phyloP scores from a whole-genome alignment of 2,329 filamentous ascomycete genomes.

The Waltergamsia citrina region DNA sequence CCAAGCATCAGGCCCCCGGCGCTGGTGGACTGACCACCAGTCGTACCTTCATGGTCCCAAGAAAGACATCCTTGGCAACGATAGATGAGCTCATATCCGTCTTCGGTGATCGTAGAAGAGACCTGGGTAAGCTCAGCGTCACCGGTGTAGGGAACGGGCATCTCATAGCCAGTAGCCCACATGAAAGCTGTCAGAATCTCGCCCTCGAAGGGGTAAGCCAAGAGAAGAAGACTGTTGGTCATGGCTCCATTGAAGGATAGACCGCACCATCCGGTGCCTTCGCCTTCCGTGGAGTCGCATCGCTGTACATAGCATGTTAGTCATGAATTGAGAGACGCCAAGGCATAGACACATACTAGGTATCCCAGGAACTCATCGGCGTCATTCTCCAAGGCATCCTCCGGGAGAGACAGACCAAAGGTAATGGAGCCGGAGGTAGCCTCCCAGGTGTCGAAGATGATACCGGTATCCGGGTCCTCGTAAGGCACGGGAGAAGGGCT shows the following conservation, averaged over 20 bases:
- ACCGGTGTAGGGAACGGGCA: slow-evolving; percentile 50
- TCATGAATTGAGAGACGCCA: too few species aligned
- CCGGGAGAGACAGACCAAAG: slow-evolving; percentile 45
- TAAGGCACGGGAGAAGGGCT: slow-evolving; percentile 14
- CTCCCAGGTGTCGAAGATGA: slow-evolving; percentile 41
- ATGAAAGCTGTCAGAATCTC: slow-evolving; percentile 48
- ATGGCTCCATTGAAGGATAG: slow-evolving; percentile 47
- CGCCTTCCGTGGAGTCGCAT: slow-evolving; percentile 32
- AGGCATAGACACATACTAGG: slow-evolving; percentile 31
- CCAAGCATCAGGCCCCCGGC: slow-evolving; percentile 37
- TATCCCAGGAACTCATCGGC: slow-evolving; percentile 50
- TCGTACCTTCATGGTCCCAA: slow-evolving; percentile 39
- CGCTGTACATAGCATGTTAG: slow-evolving; percentile 22
- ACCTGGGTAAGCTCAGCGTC: slow-evolving; percentile 53
- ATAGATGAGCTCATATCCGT: slow-evolving; percentile 54
- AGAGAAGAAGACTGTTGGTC: slow-evolving; percentile 46
- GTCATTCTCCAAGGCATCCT: slow-evolving; percentile 32
- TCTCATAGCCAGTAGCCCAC: slow-evolving; percentile 47
- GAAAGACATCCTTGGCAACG: slow-evolving; percentile 49
- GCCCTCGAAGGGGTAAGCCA: slow-evolving; percentile 45
- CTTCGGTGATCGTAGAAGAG: slow-evolving; percentile 45
- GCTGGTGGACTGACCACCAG: slow-evolving; percentile 32
- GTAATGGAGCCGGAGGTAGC: slow-evolving; percentile 33
- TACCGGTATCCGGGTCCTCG: slow-evolving; percentile 37
- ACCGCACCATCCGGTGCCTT: slow-evolving; percentile 46